Conservation (phyloP, 352 stramenopile species). For the Globisporangium solare region DNA sequence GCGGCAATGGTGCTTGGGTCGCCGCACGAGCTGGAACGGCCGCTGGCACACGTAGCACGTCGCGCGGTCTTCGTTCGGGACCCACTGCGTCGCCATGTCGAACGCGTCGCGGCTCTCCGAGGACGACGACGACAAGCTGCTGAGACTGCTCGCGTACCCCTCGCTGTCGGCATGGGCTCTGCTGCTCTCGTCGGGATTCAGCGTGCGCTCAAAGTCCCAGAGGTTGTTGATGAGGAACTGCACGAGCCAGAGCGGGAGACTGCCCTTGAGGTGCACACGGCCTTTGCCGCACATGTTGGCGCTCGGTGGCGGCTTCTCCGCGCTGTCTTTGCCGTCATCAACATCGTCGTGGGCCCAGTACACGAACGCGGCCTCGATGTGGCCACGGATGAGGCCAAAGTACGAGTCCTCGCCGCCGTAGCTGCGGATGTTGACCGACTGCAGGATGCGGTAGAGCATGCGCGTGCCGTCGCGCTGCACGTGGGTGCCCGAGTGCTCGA, state of each 20-base stretch:
- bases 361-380: slow-evolving; percentile 58
- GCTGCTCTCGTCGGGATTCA: slow-evolving; percentile 13
- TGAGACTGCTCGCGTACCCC: no score
- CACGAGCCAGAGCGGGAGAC: slow-evolving; percentile 45
- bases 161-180: no score
- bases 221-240: slow-evolving; percentile 60
- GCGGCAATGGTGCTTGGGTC: slow-evolving; percentile 69
- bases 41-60: slow-evolving; percentile 55
- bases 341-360: slow-evolving; percentile 58
- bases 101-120: slow-evolving; percentile 16
- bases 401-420: slow-evolving; percentile 66
- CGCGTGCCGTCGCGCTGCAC: slow-evolving; percentile 36
- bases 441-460: slow-evolving; percentile 60
- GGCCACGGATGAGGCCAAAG: slow-evolving; percentile 58
- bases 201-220: slow-evolving; percentile 33
- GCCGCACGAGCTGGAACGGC: slow-evolving; percentile 48
- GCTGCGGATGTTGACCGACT: slow-evolving; percentile 54
- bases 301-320: slow-evolving; percentile 1
- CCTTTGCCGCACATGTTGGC: slow-evolving; percentile 51
- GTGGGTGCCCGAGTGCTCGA: slow-evolving; percentile 65
- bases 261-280: slow-evolving; percentile 56
- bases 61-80: slow-evolving; percentile 49
- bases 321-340: not conserved
- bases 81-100: slow-evolving; percentile 58
- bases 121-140: no score